Evolutionary conservation across 352 stramenopile species (phyloP).

Genomic region (Pythium graminicola): DNA sequence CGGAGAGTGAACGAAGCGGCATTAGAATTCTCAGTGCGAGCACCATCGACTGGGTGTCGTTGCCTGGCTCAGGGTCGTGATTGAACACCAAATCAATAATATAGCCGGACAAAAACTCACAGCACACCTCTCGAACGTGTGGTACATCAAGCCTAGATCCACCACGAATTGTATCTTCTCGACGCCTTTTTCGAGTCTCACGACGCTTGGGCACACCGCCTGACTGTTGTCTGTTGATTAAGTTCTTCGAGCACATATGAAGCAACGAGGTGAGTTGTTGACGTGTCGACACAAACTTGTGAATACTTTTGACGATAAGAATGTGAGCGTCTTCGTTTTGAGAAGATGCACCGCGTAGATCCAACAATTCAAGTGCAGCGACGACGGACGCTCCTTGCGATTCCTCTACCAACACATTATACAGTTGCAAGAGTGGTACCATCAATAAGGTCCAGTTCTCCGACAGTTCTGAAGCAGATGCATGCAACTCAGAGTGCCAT

Average conservation of each 20-base stretch:
- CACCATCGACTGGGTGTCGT: neutral
- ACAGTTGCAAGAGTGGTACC: neutral
- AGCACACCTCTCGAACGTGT: neutral
- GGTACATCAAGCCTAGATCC: neutral
- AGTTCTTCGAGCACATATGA: neutral
- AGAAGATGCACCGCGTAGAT: neutral
- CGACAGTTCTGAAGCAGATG: neutral
- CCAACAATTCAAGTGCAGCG: constrained; percentile 2
- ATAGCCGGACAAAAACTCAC: constrained; percentile 9
- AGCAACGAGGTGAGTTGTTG: neutral
- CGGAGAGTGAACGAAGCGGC: constrained; percentile 14
- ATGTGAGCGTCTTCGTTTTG: constrained; percentile 1
- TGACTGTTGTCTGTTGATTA: constrained; percentile 3
- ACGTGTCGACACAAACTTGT: constrained; percentile 2
- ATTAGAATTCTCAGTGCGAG: constrained; percentile 20
- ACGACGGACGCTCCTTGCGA: neutral
- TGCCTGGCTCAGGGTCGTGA: neutral
- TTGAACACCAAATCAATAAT: constrained; percentile 18
- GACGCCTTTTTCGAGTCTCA: constrained; percentile 2
- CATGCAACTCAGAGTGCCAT: constrained; percentile 8
- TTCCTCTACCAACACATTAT: constrained; percentile 4
- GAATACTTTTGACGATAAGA: constrained; percentile 2
- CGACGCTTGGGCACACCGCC: neutral
- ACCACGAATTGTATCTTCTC: neutral
- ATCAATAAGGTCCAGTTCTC: neutral